A percentile compares a stretch with the other conserved stretches of the same genome.
phyloP scores from a whole-genome alignment of 129 eudicot genomes.

The Lactuca saligna region DNA sequence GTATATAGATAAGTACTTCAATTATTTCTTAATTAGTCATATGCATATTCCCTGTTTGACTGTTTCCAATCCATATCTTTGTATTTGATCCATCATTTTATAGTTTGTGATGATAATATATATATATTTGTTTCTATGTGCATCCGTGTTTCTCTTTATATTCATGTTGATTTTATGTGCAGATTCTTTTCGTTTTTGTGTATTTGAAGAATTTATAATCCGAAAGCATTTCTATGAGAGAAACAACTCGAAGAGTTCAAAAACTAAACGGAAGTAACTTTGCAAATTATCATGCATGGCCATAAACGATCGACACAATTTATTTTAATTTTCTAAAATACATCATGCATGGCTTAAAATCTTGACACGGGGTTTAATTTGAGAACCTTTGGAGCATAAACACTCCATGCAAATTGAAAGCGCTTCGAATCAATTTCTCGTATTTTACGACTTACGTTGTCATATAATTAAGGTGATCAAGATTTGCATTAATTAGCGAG shows the following conservation, averaged over 20 bases:
- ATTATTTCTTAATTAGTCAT: slow-evolving; percentile 1
- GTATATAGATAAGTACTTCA: slow-evolving; percentile 1
- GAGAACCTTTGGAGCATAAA: neutral
- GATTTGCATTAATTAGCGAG: neutral
- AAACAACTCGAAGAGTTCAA: neutral
- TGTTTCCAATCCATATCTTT: slow-evolving; percentile 8
- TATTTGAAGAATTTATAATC: neutral
- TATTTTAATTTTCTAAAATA: too few relatives aligned
- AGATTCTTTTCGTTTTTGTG: neutral
- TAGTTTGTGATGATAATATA: slow-evolving; percentile 4
- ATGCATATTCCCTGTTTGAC: neutral
- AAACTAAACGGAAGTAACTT: neutral
- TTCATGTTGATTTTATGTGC: slow-evolving; percentile 8
- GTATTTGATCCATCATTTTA: slow-evolving; percentile 4
- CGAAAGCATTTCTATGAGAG: neutral
- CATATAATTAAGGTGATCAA: neutral
- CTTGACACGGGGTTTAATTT: neutral
- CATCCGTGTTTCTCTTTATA: neutral
- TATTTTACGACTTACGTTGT: neutral
- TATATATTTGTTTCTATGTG: neutral
- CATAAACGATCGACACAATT: neutral
- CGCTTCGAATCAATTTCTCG: neutral
- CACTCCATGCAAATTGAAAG: neutral
- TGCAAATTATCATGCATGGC: slow-evolving; percentile 6
- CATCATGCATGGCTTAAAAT: slow-evolving; percentile 15